Conservation (phyloP, 2,329 filamentous ascomycete species). For the Cercospora sojina region DNA sequence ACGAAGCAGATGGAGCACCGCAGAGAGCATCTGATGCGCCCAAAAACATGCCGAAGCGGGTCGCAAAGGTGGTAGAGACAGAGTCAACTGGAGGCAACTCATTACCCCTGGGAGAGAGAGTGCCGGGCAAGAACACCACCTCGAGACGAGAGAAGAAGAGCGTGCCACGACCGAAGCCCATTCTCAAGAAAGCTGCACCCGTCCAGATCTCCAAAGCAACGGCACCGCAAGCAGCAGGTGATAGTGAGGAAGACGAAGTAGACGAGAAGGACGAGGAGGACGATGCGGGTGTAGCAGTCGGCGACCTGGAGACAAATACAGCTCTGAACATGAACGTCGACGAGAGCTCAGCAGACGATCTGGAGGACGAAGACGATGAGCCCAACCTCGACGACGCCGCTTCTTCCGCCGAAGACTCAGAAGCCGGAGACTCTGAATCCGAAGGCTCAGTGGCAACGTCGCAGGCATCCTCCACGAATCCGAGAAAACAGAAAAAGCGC, state of each 20-base stretch:
- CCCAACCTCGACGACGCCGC: constrained; percentile 21
- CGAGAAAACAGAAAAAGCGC: constrained; percentile 66
- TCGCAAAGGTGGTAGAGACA: constrained; percentile 13
- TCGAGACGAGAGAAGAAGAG: constrained; percentile 16
- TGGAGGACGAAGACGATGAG: constrained; percentile 46
- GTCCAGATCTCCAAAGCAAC: constrained; percentile 12
- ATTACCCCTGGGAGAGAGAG: constrained; percentile 10
- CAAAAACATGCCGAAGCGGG: constrained; percentile 22
- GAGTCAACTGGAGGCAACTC: constrained; percentile 11
- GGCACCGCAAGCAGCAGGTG: constrained; percentile 11
- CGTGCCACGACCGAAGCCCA: constrained; percentile 21
- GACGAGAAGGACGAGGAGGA: constrained; percentile 20
- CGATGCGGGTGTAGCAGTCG: constrained; percentile 15
- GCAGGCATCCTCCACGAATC: constrained; percentile 17
- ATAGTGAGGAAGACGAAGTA: constrained; percentile 16
- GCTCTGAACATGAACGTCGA: constrained; percentile 25
- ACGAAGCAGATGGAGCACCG: constrained; percentile 43
- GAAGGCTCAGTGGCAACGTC: constrained; percentile 35
- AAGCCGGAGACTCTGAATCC: constrained; percentile 30
- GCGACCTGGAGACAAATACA: constrained; percentile 24
- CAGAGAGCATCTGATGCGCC: constrained; percentile 33
- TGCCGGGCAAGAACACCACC: constrained; percentile 19
- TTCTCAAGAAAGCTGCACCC: constrained; percentile 23
- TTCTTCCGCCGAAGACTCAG: constrained; percentile 22
- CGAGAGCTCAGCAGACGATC: constrained; percentile 31